Evolutionary conservation across 2,329 filamentous ascomycete genomes (phyloP).

Genomic region (Ceratocystis alfenasii): DNA sequence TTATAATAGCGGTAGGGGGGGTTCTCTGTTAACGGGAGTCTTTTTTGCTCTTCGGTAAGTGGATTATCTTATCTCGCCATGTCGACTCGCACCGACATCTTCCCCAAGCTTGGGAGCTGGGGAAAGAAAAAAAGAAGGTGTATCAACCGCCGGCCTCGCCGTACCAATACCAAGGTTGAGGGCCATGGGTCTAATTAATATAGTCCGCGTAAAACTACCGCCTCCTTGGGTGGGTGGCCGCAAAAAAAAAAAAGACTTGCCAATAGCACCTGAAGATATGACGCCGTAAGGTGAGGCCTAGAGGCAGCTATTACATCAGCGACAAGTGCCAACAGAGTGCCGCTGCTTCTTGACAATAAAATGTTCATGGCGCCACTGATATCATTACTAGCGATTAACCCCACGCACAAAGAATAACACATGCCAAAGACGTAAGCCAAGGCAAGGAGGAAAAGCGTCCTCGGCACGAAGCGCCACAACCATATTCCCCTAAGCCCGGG

Average conservation of each 20-base stretch:
- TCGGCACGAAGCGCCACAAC: not conserved
- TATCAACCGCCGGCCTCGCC: not conserved
- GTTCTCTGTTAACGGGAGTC: no score
- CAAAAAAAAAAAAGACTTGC: not conserved
- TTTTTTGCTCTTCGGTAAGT: no score
- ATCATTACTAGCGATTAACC: not conserved
- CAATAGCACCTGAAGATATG: constrained; percentile 6
- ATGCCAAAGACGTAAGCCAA: constrained; percentile 6
- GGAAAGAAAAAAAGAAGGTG: not conserved
- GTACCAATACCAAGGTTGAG: not conserved
- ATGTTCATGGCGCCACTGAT: not conserved
- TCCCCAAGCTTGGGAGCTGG: not conserved
- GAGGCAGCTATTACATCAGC: not conserved
- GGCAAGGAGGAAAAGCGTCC: not conserved
- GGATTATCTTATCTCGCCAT: not conserved
- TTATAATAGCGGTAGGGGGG: not conserved
- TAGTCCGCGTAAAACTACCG: not conserved
- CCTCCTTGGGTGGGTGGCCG: not conserved
- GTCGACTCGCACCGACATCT: not conserved
- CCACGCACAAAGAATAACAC: not conserved
- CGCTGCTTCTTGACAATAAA: not conserved
- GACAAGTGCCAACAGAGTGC: not conserved
- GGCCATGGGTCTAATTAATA: constrained; percentile 1
- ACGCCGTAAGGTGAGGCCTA: not conserved
- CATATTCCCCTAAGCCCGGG: no score